Evolutionary conservation across 2,329 filamentous ascomycete species (phyloP), one percentile per base, ranked within the genome.

Genomic region (Raffaelea ambrosiae): DNA sequence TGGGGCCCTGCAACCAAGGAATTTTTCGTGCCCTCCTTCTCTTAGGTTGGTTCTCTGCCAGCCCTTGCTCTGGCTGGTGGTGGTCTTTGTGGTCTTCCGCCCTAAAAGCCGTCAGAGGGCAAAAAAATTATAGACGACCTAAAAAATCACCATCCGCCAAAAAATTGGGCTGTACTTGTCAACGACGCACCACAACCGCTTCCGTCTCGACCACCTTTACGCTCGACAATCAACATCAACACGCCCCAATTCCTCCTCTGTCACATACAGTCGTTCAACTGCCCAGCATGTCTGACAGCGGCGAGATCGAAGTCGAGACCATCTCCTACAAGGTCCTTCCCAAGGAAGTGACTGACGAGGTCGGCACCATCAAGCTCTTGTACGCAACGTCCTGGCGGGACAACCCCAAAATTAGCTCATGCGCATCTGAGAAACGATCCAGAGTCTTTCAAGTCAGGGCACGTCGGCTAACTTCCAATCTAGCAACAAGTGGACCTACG

Each of bases 331-430:
- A 81, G 67, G 81, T 89, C 70, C 86, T 96, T 61, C 89, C 91
- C 74, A 95, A 94, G 84, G 89, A 95, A 61, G 85, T 95, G 68
- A 77, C 82, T 66, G 78, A 83, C 65, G 88, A 95, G 77, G 83
- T 93, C 74, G 90, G 89, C 73, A 84, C 79, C 75, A 80, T 93
- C 72, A 95, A 95, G 85, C 82, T 95, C 65, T 95, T 95, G 54
- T 56, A 56, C 44, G 54, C 23, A 40, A n/a, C 23, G 26, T 7
- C 43, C 4, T 5, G 1, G 35, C 36, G 19, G 13, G 23, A 20
- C 9, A 3, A 22, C 20, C 23, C 18, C 29, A 36, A 44, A 9
- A 18, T 26, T 11, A 20, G 13, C 3, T 7, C 19, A 26, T 42
- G 14, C 23, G 16, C 40, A 19, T 13, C 10, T 41, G 19, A 4